These are phyloP conservation scores for Aegilops longissima DNA, from an alignment of 176 grass and related monocot genomes.

Conservation along the genomic window DNA sequence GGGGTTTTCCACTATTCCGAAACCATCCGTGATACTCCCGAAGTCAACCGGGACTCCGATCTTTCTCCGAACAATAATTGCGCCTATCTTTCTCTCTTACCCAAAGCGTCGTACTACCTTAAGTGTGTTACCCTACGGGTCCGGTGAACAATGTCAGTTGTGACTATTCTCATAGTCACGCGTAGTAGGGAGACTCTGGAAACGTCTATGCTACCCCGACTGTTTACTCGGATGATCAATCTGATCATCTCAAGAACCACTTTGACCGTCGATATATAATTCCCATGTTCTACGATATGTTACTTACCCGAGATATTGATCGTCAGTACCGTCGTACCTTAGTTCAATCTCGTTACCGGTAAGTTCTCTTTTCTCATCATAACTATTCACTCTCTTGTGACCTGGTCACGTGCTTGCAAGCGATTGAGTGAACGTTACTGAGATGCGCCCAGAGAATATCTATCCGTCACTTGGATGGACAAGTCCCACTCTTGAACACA, in stretches of 20 bases:
- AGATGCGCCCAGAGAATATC: neutral
- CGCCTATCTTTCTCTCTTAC: too few relatives aligned
- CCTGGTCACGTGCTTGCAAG: neutral
- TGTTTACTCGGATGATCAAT: neutral
- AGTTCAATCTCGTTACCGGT: neutral
- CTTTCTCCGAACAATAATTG: too few relatives aligned
- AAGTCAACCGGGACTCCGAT: neutral
- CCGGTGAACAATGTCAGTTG: too few relatives aligned
- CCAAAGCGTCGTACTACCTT: too few relatives aligned
- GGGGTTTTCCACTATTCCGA: neutral
- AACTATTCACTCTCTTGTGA: neutral
- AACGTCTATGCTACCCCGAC: too few relatives aligned
- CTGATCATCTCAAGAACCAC: neutral
- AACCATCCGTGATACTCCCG: neutral
- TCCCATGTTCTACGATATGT: neutral
- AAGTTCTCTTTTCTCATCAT: neutral
- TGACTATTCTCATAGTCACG: too few relatives aligned
- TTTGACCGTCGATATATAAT: neutral
- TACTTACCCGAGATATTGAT: neutral
- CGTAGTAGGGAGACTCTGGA: too few relatives aligned
- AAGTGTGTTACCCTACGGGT: too few relatives aligned
- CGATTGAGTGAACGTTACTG: neutral
- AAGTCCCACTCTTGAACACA: neutral
- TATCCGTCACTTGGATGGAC: neutral
- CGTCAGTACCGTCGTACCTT: neutral